Conservation (phyloP, 257 asterid species). For the Fraxinus cuspidata region DNA sequence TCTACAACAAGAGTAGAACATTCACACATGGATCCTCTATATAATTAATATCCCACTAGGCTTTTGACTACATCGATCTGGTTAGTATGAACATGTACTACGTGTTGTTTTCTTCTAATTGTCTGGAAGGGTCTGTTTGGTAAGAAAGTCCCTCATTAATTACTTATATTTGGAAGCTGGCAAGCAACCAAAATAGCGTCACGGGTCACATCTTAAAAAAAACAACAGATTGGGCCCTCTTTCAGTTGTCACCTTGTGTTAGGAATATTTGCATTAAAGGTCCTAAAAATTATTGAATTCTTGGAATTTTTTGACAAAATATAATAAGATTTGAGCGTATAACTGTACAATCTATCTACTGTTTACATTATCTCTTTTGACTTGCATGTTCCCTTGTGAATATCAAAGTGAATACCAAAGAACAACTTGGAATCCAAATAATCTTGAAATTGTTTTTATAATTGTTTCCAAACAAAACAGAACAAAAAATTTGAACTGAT, state of each 20-base stretch:
- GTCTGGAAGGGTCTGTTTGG: slow-evolving; percentile 32
- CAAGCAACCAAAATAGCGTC: slow-evolving; percentile 49
- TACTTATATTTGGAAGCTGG: slow-evolving; percentile 36
- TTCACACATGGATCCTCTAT: neutral
- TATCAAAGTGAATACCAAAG: neutral
- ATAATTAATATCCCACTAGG: neutral
- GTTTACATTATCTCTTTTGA: neutral
- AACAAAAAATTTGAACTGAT: neutral
- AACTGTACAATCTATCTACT: slow-evolving; percentile 8
- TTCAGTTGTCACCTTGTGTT: slow-evolving; percentile 19
- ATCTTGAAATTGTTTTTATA: neutral
- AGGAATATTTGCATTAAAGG: neutral
- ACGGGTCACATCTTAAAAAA: slow-evolving; percentile 43
- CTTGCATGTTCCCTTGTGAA: neutral
- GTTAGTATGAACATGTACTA: neutral
- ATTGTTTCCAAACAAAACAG: neutral
- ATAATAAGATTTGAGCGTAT: neutral
- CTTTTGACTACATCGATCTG: neutral
- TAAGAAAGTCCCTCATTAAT: slow-evolving; percentile 24
- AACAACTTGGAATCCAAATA: neutral
- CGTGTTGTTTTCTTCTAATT: slow-evolving; percentile 24
- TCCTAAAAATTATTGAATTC: neutral
- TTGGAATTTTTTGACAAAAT: neutral
- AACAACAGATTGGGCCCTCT: slow-evolving; percentile 17
- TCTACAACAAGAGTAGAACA: neutral